Base-by-base conservation (phyloP, 2,329 filamentous ascomycete species). In the Diplodia sapinea region DNA sequence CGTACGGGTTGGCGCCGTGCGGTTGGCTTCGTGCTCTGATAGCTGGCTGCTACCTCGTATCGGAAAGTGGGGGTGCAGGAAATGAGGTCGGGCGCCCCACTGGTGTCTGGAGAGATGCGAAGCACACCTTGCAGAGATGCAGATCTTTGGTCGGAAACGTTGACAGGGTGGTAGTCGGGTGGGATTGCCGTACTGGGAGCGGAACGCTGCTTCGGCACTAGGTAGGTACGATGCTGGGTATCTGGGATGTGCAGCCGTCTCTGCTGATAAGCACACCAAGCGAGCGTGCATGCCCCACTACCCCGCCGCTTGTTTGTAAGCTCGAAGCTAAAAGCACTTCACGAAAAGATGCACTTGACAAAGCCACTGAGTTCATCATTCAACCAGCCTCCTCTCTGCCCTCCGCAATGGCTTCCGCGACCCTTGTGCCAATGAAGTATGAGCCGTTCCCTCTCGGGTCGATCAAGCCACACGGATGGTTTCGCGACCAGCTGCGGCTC, bases 401-500 rank as follows among this genome's bases (percentile, higher is more conserved):
- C 8, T n/a, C 33, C 29, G 15, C 38, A 36, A 57, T 57, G 54
- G 13, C 12, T 29, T 9, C 17, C 20, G 31, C 54, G 26, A 5
- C 38, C 12, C 70, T 80, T 17, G 70, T 77, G 4, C 78, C 78
- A 4, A 74, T 78, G 70, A 72, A 70, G 6, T 80, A 81, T 66
- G 68, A 78, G 26, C 75, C 78, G 8, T 72, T 85, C 2, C 78
- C 84, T 0, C 29, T 62, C 20, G 57, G 57, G 4, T 49, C 57
- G 15, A 29, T 62, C 8, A 82, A 79, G 61, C 80, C 86, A 0
- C 69, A 73, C 11, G 85, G 85, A 66, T 88, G 86, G 82, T 77
- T 88, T 5, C 74, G 77, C 23, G 81, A 83, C 33, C 82, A 88
- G 72, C 75, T 87, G 63, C 73, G 78, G 4, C 77, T 84, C 36